phyloP scores from a whole-genome alignment of 2,329 filamentous ascomycete species.

The Fusarium armeniacum region DNA sequence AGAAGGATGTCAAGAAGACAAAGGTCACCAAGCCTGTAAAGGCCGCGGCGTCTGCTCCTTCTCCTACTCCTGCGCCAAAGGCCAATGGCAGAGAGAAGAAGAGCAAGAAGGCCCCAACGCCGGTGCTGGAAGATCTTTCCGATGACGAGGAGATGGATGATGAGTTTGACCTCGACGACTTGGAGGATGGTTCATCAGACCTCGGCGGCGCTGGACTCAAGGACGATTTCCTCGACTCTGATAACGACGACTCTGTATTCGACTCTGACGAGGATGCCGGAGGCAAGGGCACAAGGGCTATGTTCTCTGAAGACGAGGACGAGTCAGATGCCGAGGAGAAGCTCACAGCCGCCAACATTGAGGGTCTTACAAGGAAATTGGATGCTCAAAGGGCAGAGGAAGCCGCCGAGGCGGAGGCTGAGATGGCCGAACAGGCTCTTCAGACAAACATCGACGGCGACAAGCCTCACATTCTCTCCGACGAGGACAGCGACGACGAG shows the following conservation, averaged over 20 bases:
- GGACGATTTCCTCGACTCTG: conserved; percentile 72
- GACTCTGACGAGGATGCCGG: conserved; percentile 78
- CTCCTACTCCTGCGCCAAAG: conserved; percentile 47
- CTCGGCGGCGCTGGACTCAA: conserved; percentile 58
- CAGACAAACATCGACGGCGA: conserved; percentile 94
- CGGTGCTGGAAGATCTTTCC: conserved; percentile 61
- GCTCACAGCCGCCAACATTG: conserved; percentile 96
- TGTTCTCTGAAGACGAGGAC: conserved; percentile 97
- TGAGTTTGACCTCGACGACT: conserved; percentile 62
- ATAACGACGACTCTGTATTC: conserved; percentile 72
- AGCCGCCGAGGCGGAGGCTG: conserved; percentile 84
- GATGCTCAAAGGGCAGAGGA: conserved; percentile 83
- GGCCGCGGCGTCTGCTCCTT: conserved; percentile 41
- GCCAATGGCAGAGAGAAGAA: conserved; percentile 51
- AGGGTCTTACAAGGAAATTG: conserved; percentile 86
- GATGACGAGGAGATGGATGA: conserved; percentile 58
- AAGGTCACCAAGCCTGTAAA: conserved; percentile 56
- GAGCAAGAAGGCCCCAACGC: conserved; percentile 55
- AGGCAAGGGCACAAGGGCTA: conserved; percentile 65
- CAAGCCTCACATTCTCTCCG: conserved; percentile 74
- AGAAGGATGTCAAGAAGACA: conserved; percentile 52
- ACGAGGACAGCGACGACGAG: conserved; percentile 73
- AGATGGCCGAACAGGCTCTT: conserved; percentile 85
- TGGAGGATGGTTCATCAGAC: conserved; percentile 62
- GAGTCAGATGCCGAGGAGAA: conserved; percentile 90